Evolutionary conservation across 805 yeast species (phyloP), one percentile per base, ranked within the genome.

Genomic region (Myxozyma melibiosi): DNA sequence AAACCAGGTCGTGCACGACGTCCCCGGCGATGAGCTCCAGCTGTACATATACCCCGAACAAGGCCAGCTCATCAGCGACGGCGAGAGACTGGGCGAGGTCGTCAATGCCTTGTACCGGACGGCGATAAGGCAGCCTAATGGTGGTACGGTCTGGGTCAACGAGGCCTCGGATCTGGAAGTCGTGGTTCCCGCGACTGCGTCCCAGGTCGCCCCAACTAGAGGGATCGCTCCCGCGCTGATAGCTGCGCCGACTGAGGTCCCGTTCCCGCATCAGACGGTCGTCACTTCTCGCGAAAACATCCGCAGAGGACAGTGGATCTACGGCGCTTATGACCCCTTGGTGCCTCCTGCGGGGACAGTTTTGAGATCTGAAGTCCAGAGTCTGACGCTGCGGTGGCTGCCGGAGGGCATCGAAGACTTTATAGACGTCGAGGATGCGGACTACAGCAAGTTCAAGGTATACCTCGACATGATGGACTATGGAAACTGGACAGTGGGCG

Each of bases 401-500:
- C 60, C 54, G 4, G 54, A 47, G 18, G 57, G 52, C 18, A 24
- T 20, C 5, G 58, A 53, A 20, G 54, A 44, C 14, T 58, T 35
- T 25, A 20, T 43, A 8, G 55, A 41, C 22, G 30, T 44, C 24
- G 58, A 56, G 22, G 60, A 49, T 20, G 51, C 49, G 3, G 49
- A 50, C 14, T 42, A 24, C 41, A 14, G 18, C 31, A 44, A 53
- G 20, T 47, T 51, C 33, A 43, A 54, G 22, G 39, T 51, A 2
- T 58, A 51, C 30, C n/a, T 18, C 3, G 63, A 53, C 24, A 34
- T 43, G 11, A 50, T 58, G 56, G 64, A 61, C 24, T 14, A 35
- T 18, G 53, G 61, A 6, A 58, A 53, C 37, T 61, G 63, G 63
- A 54, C 57, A 11, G 55, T 61, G 5, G 64, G 64, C 3, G 64